Percentiles rank a stretch among this genome's conserved stretches.
Evolutionary conservation across 257 asterid species (phyloP).

Genomic region (Ajuga chamaepitys): DNA sequence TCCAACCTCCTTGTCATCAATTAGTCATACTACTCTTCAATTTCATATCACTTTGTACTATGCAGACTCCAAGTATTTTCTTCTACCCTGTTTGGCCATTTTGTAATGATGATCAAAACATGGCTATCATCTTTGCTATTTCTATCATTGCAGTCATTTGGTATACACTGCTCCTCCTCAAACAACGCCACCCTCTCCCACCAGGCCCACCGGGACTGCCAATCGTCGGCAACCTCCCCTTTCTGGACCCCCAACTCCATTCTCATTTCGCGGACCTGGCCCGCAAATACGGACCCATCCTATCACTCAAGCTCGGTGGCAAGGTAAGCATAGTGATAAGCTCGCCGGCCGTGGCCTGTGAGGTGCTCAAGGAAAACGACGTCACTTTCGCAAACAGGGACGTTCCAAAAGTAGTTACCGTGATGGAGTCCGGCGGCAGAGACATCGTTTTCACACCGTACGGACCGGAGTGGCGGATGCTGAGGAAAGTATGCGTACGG

Average conservation of each 20-base stretch:
- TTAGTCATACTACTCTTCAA: too few species aligned
- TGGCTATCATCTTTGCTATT: too few species aligned
- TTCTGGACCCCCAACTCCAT: slow-evolving; percentile 38
- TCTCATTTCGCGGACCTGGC: slow-evolving; percentile 26
- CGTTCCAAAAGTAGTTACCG: slow-evolving; percentile 15
- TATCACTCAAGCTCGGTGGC: slow-evolving; percentile 32
- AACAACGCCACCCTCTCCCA: slow-evolving; percentile 31
- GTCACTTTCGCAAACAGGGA: slow-evolving; percentile 36
- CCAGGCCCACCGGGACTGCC: slow-evolving; percentile 57
- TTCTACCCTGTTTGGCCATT: too few species aligned
- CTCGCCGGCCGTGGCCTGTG: slow-evolving; percentile 25
- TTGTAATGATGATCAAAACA: too few species aligned
- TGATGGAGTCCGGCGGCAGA: slow-evolving; percentile 26
- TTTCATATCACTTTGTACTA: too few species aligned
- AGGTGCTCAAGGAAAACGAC: slow-evolving; percentile 32
- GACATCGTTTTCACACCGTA: slow-evolving; percentile 38
- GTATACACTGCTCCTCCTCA: slow-evolving; percentile 16
- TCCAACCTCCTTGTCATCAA: too few species aligned
- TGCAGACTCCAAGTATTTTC: too few species aligned
- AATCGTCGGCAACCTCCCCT: slow-evolving; percentile 30
- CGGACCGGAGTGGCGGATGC: slow-evolving; percentile 44
- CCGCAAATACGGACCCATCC: slow-evolving; percentile 24
- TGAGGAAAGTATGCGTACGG: slow-evolving; percentile 34
- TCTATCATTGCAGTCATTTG: slow-evolving; percentile 24
- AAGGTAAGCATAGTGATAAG: slow-evolving; percentile 26